Percentiles rank a stretch among this genome's conserved stretches.
Evolutionary conservation across 1,139 yeast genomes (phyloP).

Genomic region (Geotrichum carabidarum): DNA sequence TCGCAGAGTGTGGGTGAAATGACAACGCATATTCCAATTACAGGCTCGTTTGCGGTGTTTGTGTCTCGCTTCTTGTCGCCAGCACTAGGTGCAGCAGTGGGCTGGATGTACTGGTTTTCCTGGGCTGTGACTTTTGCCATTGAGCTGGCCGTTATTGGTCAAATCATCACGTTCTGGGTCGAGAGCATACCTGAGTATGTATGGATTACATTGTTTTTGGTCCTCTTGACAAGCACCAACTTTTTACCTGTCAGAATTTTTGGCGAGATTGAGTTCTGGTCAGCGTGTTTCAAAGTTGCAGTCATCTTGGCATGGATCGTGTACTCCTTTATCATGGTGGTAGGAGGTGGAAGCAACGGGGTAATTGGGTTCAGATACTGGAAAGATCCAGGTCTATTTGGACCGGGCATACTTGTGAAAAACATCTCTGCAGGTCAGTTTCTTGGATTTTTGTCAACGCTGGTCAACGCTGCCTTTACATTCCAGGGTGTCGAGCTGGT

Average conservation of each 20-base stretch:
- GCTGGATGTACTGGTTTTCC: slow-evolving; percentile 60
- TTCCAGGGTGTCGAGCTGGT: slow-evolving; percentile 69
- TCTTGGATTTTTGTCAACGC: slow-evolving; percentile 54
- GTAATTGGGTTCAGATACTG: slow-evolving; percentile 74
- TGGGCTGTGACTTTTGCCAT: slow-evolving; percentile 59
- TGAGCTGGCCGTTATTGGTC: slow-evolving; percentile 55
- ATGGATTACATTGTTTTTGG: slow-evolving; percentile 29
- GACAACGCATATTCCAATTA: slow-evolving; percentile 54
- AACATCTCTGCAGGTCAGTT: slow-evolving; percentile 48
- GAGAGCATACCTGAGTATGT: slow-evolving; percentile 49
- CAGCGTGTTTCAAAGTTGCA: slow-evolving; percentile 43
- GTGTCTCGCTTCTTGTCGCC: slow-evolving; percentile 57
- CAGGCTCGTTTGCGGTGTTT: slow-evolving; percentile 59
- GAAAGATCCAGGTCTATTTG: slow-evolving; percentile 59
- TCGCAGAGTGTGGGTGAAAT: slow-evolving; percentile 62
- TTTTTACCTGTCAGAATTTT: slow-evolving; percentile 38
- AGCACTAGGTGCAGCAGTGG: slow-evolving; percentile 59
- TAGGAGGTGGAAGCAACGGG: slow-evolving; percentile 65
- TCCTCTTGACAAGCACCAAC: slow-evolving; percentile 31
- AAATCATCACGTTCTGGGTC: slow-evolving; percentile 55
- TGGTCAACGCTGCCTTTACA: slow-evolving; percentile 68
- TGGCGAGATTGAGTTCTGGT: slow-evolving; percentile 36
- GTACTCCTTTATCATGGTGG: slow-evolving; percentile 62
- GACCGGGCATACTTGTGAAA: slow-evolving; percentile 48
- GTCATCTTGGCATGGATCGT: slow-evolving; percentile 59